Evolutionary conservation across 83 land plant genomes (phyloP).

Genomic region (Diphasiastrum complanatum): DNA sequence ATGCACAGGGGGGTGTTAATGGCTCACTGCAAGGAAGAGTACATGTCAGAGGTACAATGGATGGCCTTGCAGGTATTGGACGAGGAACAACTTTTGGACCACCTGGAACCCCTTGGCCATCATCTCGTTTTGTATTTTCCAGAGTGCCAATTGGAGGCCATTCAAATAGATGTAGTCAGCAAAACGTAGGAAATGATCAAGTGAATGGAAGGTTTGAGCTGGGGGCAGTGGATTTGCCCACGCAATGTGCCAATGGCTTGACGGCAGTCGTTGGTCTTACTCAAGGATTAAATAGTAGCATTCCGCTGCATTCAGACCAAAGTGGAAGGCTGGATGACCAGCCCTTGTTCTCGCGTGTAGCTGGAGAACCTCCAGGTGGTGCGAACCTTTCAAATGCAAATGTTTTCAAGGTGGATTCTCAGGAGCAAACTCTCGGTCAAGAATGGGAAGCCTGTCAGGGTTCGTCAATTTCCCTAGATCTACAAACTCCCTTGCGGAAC

Average conservation of each 20-base stretch:
- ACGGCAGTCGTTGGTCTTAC: constrained; percentile 71
- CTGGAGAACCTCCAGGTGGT: constrained; percentile 25
- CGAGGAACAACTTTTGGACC: constrained; percentile 69
- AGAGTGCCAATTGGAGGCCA: constrained; percentile 58
- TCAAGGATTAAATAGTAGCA: constrained; percentile 48
- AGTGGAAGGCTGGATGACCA: constrained; percentile 47
- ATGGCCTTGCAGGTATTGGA: constrained; percentile 97
- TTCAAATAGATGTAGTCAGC: constrained; percentile 59
- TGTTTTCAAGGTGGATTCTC: constrained; percentile 43
- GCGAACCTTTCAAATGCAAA: constrained; percentile 23
- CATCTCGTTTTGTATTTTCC: constrained; percentile 77
- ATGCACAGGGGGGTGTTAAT: constrained; percentile 36
- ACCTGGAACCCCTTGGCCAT: constrained; percentile 63
- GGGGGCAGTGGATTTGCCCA: constrained; percentile 50
- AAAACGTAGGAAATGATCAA: constrained; percentile 61
- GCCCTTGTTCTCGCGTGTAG: constrained; percentile 27
- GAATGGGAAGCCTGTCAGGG: constrained; percentile 58
- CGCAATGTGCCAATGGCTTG: constrained; percentile 56
- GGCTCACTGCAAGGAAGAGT: constrained; percentile 61
- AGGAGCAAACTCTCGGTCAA: constrained; percentile 38
- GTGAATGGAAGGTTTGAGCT: constrained; percentile 57
- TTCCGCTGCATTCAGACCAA: constrained; percentile 43
- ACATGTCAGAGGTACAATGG: constrained; percentile 73
- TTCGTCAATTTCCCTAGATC: constrained; percentile 56
- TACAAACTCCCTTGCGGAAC: constrained; percentile 62